Base-by-base conservation (phyloP, 495 filamentous ascomycete species). In the Usnea hakonensis region DNA sequence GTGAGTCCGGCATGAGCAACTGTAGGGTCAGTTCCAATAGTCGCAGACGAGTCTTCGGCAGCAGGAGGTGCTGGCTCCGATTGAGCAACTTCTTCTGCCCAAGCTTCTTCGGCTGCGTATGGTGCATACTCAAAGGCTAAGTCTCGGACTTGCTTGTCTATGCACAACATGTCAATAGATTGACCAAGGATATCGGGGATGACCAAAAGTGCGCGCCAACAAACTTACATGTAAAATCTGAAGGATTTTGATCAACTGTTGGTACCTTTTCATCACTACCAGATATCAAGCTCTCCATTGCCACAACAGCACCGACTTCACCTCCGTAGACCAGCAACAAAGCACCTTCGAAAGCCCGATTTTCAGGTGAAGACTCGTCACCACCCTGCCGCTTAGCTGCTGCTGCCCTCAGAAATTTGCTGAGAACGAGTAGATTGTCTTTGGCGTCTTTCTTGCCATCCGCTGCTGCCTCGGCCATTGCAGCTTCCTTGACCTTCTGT, bases 281-380 rank as follows among this genome's bases (percentile, higher is more conserved):
- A 52, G 90, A 79, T 60, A 95, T 88, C 43, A 99, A 77, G 75
- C 90, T 95, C 65, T 90, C 71, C 78, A 95, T 93, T 16, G 89
- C 83, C 40, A 81, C 77, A 19, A 99, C 90, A 21, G 91, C 92
- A 66, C 82, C 80, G 55, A 87, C 81, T 65, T 91, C 88, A 36
- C 95, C 95, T 26, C 85, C 87, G 73, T 99, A 99, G 43, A 97
- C 87, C 68, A 89, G 80, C 57, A 92, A 85, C 46, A 99, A 79
- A 33, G 94, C 87, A 57, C 89, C 90, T 74, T 99, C 95, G 63
- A 97, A 88, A 48, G 91, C 94, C 74, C 83, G 83, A 68, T 83
- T 89, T 74, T 96, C 90, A 4, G 77, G 71, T 23, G 85, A 79
- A 67, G 87, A 82, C 52, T 83, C 82, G 62, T 89, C 85, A 55